Percentiles rank a stretch among this genome's conserved stretches.
Evolutionary conservation across 2,329 filamentous ascomycete species (phyloP).

Genomic region (Madurella mycetomatis): DNA sequence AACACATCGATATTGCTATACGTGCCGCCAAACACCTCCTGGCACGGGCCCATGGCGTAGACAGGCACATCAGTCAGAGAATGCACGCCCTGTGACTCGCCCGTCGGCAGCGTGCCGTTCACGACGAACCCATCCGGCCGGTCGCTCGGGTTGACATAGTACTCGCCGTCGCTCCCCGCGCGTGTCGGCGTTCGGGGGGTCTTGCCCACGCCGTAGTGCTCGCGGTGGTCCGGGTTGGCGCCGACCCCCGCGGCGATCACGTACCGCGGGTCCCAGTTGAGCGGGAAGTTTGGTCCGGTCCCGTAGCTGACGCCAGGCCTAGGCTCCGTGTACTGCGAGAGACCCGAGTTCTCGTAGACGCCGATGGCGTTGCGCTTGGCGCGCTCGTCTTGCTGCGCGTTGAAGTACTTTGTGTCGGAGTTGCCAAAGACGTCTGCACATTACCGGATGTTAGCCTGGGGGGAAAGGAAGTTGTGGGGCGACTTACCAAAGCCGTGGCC

Average conservation of each 20-base stretch:
- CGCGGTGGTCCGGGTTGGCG: slow-evolving; percentile 69
- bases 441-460: neutral
- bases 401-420: slow-evolving; percentile 74
- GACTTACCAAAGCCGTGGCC: slow-evolving; percentile 71
- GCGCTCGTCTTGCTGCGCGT: slow-evolving; percentile 60
- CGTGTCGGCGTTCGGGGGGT: slow-evolving; percentile 58
- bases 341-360: slow-evolving; percentile 66
- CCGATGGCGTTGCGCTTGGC: slow-evolving; percentile 72
- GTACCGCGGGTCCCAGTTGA: slow-evolving; percentile 81
- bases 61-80: slow-evolving; percentile 74
- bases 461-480: too few species aligned
- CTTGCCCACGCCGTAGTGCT: slow-evolving; percentile 70
- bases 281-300: slow-evolving; percentile 71
- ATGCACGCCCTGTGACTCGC: slow-evolving; percentile 65
- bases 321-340: slow-evolving; percentile 67
- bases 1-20: slow-evolving; percentile 71
- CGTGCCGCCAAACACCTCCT: slow-evolving; percentile 68
- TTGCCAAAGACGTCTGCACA: slow-evolving; percentile 62
- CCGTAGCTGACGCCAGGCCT: slow-evolving; percentile 60
- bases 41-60: slow-evolving; percentile 60
- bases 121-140: slow-evolving; percentile 62
- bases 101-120: slow-evolving; percentile 68
- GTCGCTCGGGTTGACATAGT: slow-evolving; percentile 66
- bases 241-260: slow-evolving; percentile 69
- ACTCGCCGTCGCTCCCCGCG: slow-evolving; percentile 48